Evolutionary conservation across 305 asterid genomes (phyloP), one percentile per base, ranked within the genome.

Genomic region (Petunia hybrid): DNA sequence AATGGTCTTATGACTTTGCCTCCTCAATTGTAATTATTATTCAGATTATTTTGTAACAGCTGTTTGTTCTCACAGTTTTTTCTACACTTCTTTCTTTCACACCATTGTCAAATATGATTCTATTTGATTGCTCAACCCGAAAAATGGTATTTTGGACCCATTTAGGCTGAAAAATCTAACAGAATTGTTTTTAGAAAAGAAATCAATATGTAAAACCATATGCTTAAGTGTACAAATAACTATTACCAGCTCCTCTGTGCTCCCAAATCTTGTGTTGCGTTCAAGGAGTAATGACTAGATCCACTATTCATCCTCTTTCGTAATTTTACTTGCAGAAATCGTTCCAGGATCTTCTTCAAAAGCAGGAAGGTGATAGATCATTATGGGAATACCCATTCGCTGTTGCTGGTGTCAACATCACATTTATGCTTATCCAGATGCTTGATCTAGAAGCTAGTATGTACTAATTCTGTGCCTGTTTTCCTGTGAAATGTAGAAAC

Each of bases 301-400:
- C 55, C 77, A 70, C 35, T 8, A 45, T 70, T 69, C 60, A 3
- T 70, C 40, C 43, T 48, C 57, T 10, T 46, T 3, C 60, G 22
- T 70, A 22, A 70, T 70, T 75, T 51, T 81, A 80, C 48, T 71
- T 71, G 61, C 85, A 95, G 98, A 94, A 87, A 88, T 94, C 99
- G 8, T 95, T 95, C 85, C 99, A 95, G 84, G 97, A 93, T 89
- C 99, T 95, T 85, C 99, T 95, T 83, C 88, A 85, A 83, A 95
- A 95, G 87, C 93, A 89, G 87, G 99, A 95, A 88, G 99, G 99
- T 85, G 93, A 92, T 68, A 85, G 99, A 43, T 97, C 98, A 51
- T 68, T 92, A 86, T 95, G 99, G 99, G 99, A 95, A 82, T 95
- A 95, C 87, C 99, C 99, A 48, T 95, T 95, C 87, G 99, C 98